Evolutionary conservation across 495 filamentous ascomycete genomes (phyloP).

Genomic region (Hypoxylon rickii): DNA sequence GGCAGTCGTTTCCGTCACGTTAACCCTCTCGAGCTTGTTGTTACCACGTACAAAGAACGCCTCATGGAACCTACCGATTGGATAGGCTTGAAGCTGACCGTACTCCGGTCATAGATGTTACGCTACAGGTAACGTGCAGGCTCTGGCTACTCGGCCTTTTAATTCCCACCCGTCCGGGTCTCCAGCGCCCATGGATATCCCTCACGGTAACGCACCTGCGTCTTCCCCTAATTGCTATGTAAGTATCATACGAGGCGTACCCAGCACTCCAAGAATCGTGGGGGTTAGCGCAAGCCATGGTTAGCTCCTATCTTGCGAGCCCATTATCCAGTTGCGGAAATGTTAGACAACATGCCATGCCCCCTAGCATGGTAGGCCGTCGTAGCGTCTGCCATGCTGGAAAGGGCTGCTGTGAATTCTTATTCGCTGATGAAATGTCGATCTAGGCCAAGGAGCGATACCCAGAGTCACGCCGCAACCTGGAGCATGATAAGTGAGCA

Average conservation of each 20-base stretch:
- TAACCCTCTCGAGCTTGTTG: too few relatives aligned
- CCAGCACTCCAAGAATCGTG: slow-evolving; percentile 31
- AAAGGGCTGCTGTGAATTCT: too few relatives aligned
- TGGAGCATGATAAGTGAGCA: too few relatives aligned
- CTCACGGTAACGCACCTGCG: slow-evolving; percentile 9
- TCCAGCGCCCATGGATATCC: slow-evolving; percentile 12
- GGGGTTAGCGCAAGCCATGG: slow-evolving; percentile 35
- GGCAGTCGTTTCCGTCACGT: slow-evolving; percentile 5
- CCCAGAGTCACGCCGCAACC: too few relatives aligned
- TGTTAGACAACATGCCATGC: too few relatives aligned
- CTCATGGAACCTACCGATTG: slow-evolving; percentile 35
- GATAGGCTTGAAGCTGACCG: slow-evolving; percentile 3
- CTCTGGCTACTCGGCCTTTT: slow-evolving; percentile 19
- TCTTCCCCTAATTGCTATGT: slow-evolving; percentile 12
- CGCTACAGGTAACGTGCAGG: slow-evolving; percentile 22
- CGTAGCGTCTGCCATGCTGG: too few relatives aligned
- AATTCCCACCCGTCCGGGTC: slow-evolving; percentile 17
- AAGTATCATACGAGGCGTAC: slow-evolving; percentile 25
- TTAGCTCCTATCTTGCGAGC: slow-evolving; percentile 14
- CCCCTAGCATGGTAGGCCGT: too few relatives aligned
- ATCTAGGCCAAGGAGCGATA: too few relatives aligned
- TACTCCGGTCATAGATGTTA: slow-evolving; percentile 11
- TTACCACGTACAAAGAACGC: too few relatives aligned
- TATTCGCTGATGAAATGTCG: too few relatives aligned
- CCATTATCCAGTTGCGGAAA: slow-evolving; percentile 1